phyloP scores from a whole-genome alignment of 148 eudicot species.

The Amaranthus cruentus region DNA sequence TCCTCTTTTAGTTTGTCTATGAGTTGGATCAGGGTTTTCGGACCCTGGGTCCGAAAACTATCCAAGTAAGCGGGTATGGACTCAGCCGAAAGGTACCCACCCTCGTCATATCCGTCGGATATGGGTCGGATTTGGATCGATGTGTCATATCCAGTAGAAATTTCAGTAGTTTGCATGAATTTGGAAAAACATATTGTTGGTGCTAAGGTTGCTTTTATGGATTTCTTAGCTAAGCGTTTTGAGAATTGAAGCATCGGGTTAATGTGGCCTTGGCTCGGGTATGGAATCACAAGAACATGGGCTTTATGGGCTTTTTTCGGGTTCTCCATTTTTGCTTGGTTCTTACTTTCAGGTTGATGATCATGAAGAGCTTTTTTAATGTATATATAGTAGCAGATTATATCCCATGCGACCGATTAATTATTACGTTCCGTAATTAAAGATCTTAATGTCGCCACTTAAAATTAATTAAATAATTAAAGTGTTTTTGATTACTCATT shows the following conservation, averaged over 20 bases:
- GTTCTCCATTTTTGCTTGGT: conserved; percentile 18
- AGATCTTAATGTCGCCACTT: no score
- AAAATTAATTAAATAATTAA: no score
- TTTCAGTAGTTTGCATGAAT: conserved; percentile 22
- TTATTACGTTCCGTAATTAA: no score
- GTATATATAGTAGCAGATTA: no score
- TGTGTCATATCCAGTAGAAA: conserved; percentile 18
- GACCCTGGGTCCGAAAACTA: conserved; percentile 26
- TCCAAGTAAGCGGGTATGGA: conserved; percentile 27
- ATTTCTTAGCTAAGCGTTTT: conserved; percentile 45
- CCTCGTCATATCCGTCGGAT: conserved; percentile 51
- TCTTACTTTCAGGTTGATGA: not conserved
- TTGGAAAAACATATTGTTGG: conserved; percentile 33
- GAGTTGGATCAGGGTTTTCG: conserved; percentile 25
- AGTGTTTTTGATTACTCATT: no score
- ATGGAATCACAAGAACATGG: conserved; percentile 47
- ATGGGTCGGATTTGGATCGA: conserved; percentile 28
- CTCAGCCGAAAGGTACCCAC: conserved; percentile 31
- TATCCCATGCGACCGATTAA: no score
- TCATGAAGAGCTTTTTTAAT: not conserved
- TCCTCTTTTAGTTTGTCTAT: conserved; percentile 25
- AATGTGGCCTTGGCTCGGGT: conserved; percentile 58
- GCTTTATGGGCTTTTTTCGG: conserved; percentile 13
- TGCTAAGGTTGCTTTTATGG: conserved; percentile 36
- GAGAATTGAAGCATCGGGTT: conserved; percentile 58